Conservation (phyloP, 805 yeast genomes). For the Metschnikowia orientalis region DNA sequence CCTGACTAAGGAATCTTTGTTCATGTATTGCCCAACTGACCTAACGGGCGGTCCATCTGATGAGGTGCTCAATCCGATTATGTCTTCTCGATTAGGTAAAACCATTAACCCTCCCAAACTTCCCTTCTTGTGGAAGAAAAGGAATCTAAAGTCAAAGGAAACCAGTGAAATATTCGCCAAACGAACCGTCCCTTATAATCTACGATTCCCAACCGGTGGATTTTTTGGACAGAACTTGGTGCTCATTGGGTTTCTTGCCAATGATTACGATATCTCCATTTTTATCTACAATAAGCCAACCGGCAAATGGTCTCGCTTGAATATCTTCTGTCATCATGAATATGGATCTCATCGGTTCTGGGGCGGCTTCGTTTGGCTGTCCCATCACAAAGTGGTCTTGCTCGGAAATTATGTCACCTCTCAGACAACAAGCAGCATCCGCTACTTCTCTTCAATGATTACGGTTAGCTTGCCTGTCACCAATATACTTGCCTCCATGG, state of each 20-base stretch:
- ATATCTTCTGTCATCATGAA: constrained; percentile 48
- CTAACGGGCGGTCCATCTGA: constrained; percentile 9
- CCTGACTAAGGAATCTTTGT: constrained; percentile 21
- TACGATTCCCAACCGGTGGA: constrained; percentile 57
- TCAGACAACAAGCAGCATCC: constrained; percentile 42
- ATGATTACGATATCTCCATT: constrained; percentile 43
- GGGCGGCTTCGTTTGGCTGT: constrained; percentile 70
- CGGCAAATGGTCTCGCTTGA: constrained; percentile 61
- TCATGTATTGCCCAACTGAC: constrained; percentile 32
- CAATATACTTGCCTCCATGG: constrained; percentile 44
- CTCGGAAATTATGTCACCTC: constrained; percentile 52
- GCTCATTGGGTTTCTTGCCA: constrained; percentile 54
- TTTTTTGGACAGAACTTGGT: constrained; percentile 63
- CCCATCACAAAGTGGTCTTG: constrained; percentile 67
- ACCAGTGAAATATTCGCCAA: constrained; percentile 6
- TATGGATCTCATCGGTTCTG: constrained; percentile 56
- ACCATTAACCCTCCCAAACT: constrained; percentile 28
- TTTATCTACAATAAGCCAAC: constrained; percentile 51
- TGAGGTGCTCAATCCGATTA: constrained; percentile 26
- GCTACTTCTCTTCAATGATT: constrained; percentile 45
- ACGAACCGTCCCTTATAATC: constrained; percentile 41
- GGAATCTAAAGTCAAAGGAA: constrained; percentile 2
- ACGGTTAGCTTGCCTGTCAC: constrained; percentile 54
- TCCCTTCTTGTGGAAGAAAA: constrained; percentile 29
- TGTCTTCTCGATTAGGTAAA: constrained; percentile 34